A percentile compares a stretch with the other conserved stretches of the same genome.
phyloP scores from a whole-genome alignment of 345 rosid species.

The Dimocarpus longan region DNA sequence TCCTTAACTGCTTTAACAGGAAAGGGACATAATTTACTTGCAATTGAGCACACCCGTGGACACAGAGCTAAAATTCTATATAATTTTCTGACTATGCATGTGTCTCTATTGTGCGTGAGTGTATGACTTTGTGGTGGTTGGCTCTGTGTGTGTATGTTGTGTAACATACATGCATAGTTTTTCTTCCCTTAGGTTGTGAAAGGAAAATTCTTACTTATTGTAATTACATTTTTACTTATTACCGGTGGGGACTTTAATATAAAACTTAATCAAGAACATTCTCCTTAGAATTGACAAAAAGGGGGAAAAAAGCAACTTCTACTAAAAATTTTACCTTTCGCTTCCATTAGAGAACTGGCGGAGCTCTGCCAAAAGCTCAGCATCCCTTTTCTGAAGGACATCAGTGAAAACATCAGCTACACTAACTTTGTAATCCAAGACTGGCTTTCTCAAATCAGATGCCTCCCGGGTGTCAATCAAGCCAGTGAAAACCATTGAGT shows the following conservation, averaged over 20 bases:
- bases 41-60: not conserved
- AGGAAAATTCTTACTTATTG: not conserved
- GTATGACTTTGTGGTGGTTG: not conserved
- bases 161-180: not conserved
- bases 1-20: not conserved
- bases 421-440: conserved; percentile 48
- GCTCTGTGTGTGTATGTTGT: not conserved
- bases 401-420: conserved; percentile 50
- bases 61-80: not conserved
- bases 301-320: not conserved
- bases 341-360: conserved; percentile 45
- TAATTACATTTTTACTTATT: not conserved
- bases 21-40: not conserved
- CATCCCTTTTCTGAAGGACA: conserved; percentile 51
- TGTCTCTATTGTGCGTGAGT: not conserved
- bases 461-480: conserved; percentile 58
- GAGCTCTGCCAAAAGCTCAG: conserved; percentile 62
- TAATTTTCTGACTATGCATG: not conserved
- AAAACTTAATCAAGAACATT: conserved; percentile 1
- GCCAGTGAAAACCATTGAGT: conserved; percentile 71
- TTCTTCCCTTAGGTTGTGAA: not conserved
- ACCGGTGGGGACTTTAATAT: not conserved
- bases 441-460: conserved; percentile 55
- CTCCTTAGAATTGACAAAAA: not conserved
- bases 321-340: conserved; percentile 45